Percentiles rank a stretch among this genome's conserved stretches.
These are phyloP conservation scores for Trichoderma sp. DNA, from an alignment of 2,329 filamentous ascomycete species.

Conservation along the genomic window DNA sequence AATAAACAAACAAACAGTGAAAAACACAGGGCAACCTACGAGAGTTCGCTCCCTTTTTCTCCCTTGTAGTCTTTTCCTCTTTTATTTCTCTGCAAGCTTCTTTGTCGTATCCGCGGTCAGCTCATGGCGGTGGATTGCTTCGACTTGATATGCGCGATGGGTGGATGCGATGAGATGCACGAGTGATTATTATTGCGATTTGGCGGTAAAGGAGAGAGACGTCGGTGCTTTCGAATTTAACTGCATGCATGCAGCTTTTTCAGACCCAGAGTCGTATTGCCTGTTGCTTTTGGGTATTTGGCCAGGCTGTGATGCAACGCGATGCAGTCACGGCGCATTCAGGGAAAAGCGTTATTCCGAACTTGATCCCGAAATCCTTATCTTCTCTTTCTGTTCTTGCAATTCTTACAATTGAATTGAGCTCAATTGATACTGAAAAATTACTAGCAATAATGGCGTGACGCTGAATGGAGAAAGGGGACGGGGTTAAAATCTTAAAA, in stretches of 20 bases:
- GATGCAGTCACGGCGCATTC: background rate
- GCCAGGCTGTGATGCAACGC: background rate
- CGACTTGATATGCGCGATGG: background rate
- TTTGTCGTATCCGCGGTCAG: background rate
- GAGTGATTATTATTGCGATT: background rate
- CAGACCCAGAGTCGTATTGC: background rate
- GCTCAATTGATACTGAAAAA: background rate
- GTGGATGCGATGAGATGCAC: background rate
- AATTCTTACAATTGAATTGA: background rate
- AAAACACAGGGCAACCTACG: background rate
- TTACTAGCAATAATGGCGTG: background rate
- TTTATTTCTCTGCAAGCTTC: background rate
- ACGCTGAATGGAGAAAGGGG: background rate
- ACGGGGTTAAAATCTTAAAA: background rate
- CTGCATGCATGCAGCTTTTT: background rate
- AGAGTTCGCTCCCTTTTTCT: background rate
- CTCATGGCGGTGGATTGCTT: background rate
- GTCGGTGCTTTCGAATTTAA: background rate
- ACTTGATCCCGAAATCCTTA: background rate
- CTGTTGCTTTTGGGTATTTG: background rate
- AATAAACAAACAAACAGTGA: background rate
- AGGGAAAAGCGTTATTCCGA: slow-evolving; percentile 3
- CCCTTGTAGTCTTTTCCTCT: background rate
- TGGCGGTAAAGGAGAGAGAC: background rate
- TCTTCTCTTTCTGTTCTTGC: background rate